Evolutionary conservation across 169 alveolate genomes (phyloP), one percentile per base, ranked within the genome.

Genomic region (Babesia ovis): DNA sequence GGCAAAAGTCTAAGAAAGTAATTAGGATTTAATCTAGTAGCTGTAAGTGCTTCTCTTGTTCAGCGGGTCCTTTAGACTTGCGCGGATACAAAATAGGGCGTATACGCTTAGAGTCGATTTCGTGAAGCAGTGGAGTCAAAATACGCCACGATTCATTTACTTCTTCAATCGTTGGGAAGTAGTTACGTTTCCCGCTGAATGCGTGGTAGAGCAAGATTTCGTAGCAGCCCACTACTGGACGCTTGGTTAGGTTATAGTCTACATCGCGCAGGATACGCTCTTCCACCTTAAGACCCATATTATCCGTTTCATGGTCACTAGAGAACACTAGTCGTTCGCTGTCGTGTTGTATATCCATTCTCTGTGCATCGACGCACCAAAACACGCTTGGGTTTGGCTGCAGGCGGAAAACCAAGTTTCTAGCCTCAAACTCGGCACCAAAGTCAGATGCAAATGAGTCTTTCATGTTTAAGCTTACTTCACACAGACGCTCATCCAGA

Each of bases 111-210:
- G 32, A 72, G 22, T 59, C 70, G 20, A 81, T 70, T 43, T 72
- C 77, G 35, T 70, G 53, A 27, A 81, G 70, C 59, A 81, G 62
- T 23, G 84, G 89, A 11, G 80, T 72, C 39, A 71, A 31, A 34
- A 81, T 59, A n/a, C 89, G 55, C 89, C 89, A 81, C 31, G 82
- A 61, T 46, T 81, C 89, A 42, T 46, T 70, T 27, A 73, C 89
- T 32, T 81, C 84, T 11, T 81, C 71, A 29, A 72, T 53, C 32
- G 89, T 48, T 32, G 89, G 85, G 85, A 81, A 81, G 34, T 53
- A 56, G 34, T 53, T 58, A 39, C 81, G 42, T 43, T 68, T 64
- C 54, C 82, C 82, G 25, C 84, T 32, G 66, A 81, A 72, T 1
- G 89, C 89, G 62, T 81, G 62, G 45, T 53, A 72, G 43, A 81